phyloP scores from a whole-genome alignment of 163 green algal species.

The Scenedesmus sp. region DNA sequence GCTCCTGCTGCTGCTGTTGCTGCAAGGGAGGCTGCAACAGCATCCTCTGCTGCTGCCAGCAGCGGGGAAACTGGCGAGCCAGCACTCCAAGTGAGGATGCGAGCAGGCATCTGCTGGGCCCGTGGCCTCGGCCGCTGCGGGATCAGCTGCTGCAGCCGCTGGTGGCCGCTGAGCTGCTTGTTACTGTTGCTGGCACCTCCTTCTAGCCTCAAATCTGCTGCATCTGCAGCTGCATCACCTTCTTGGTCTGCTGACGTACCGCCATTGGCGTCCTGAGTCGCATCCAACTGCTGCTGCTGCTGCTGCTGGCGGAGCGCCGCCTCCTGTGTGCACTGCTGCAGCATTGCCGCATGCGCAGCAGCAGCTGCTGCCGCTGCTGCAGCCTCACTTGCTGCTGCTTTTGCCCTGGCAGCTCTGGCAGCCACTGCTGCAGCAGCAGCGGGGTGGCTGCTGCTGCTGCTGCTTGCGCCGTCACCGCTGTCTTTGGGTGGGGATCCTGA shows the following conservation, averaged over 20 bases:
- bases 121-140: background rate
- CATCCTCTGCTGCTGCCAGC: background rate
- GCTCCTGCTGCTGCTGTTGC: background rate
- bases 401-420: background rate
- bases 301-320: background rate
- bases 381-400: background rate
- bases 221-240: background rate
- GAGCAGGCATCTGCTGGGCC: conserved; percentile 38
- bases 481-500: conserved; percentile 18
- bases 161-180: background rate
- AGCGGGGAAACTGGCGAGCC: background rate
- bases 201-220: background rate
- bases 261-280: background rate
- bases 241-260: background rate
- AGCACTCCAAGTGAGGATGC: conserved; percentile 37
- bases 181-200: background rate
- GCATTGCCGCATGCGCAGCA: background rate
- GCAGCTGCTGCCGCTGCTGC: background rate
- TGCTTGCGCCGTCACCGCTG: background rate
- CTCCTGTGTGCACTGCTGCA: background rate
- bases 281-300: background rate
- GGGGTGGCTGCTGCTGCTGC: conserved; percentile 9
- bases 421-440: background rate
- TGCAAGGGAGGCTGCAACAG: background rate
- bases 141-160: conserved; percentile 44